Base-by-base conservation (phyloP, 768 basidiomycete species). In the Tulasnella sp. region DNA sequence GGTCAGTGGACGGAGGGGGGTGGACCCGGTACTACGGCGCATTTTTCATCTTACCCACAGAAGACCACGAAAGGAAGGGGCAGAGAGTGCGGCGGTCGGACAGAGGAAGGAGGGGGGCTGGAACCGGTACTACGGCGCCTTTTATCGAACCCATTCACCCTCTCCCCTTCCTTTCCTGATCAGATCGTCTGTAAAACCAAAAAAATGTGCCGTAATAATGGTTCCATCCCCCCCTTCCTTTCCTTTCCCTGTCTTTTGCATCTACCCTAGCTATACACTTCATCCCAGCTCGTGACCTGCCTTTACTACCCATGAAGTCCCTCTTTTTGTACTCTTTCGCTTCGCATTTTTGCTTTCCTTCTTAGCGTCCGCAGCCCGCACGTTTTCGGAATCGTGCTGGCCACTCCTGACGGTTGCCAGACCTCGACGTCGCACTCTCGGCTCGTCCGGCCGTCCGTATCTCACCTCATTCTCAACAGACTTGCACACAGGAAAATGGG, bases 291-390 rank as follows among this genome's bases (percentile, higher is more conserved):
- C 29, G 61, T 67, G 61, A 67, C 26, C 61, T 26, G 16, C 35
- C 35, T 5, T 6, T 10, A 13, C 29, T 20, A 18, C 5, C 23
- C 20, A 23, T 23, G 23, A 51, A 51, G 51, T 9, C 51, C 61
- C 61, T 67, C 61, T 29, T 67, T 35, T 29, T 10, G 4, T 35
- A 16, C 32, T 26, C 32, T 67, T 67, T 67, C 61, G 61, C 61
- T 67, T 67, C 61, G 61, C 61, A 67, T 67, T 67, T 67, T 67
- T 35, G 61, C 61, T 67, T 35, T 67, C 61, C 61, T 67, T 67
- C 61, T 67, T 67, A 67, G 61, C 61, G 35, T 35, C 61, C 61
- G 61, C 61, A 67, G 61, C 16, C 61, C 61, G 35, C 61, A 35
- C 29, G 61, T 29, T 67, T 13, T 67, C 61, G 61, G 61, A 29